These are phyloP conservation scores for Erodium moschatum DNA, from an alignment of 441 rosid species.

Conservation along the genomic window DNA sequence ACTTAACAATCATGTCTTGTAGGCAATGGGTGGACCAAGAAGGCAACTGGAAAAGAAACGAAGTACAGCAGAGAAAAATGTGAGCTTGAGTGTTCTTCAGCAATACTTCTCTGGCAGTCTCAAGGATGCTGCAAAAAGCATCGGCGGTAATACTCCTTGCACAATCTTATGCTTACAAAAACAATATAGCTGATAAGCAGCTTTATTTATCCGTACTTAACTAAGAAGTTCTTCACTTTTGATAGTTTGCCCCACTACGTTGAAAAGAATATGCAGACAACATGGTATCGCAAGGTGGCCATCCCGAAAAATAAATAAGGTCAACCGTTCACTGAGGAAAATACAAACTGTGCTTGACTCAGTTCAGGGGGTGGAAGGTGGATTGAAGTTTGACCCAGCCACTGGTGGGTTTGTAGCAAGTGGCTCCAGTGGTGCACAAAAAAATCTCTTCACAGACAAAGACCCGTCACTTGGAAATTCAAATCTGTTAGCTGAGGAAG, in stretches of 20 bases:
- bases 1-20: neutral
- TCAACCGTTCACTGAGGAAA: slow-evolving; percentile 50
- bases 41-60: slow-evolving; percentile 52
- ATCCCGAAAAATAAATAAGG: slow-evolving; percentile 88
- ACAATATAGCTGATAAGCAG: slow-evolving; percentile 75
- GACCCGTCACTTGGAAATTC: too few relatives aligned
- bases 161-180: too few relatives aligned
- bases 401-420: slow-evolving; percentile 62
- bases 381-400: slow-evolving; percentile 58
- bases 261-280: slow-evolving; percentile 52
- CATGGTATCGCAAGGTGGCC: slow-evolving; percentile 96
- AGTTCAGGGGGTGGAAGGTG: slow-evolving; percentile 63
- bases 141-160: too few relatives aligned
- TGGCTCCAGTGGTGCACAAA: slow-evolving; percentile 34
- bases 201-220: neutral
- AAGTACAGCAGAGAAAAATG: slow-evolving; percentile 72
- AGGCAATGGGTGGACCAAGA: slow-evolving; percentile 37
- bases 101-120: slow-evolving; percentile 87
- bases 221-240: slow-evolving; percentile 9
- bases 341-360: too few relatives aligned
- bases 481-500: too few relatives aligned
- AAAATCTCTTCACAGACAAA: neutral
- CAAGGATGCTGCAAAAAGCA: slow-evolving; percentile 94
- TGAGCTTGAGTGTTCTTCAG: slow-evolving; percentile 77
- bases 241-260: slow-evolving; percentile 56